Evolutionary conservation across 495 filamentous ascomycete genomes (phyloP).

Genomic region (Cercophora samala): DNA sequence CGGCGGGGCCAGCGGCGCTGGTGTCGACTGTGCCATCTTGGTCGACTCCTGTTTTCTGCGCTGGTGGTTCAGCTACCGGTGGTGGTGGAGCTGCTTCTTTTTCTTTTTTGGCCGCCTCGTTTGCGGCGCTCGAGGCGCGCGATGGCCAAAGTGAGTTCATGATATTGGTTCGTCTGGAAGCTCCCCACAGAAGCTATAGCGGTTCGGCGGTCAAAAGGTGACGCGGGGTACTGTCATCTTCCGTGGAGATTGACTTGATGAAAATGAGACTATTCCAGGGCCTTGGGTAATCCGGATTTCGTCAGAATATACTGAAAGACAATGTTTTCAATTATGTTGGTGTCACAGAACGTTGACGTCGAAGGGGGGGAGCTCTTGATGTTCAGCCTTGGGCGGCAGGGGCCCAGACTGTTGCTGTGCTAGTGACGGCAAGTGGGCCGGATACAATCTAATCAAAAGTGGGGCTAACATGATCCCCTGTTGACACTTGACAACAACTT

Average conservation of each 20-base stretch:
- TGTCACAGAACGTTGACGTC: not conserved
- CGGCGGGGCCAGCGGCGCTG: constrained; percentile 1
- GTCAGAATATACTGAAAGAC: not conserved
- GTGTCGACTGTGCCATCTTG: not conserved
- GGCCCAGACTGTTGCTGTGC: not conserved
- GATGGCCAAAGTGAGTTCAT: constrained; percentile 47
- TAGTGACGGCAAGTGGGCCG: not conserved
- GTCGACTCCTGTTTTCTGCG: constrained; percentile 3
- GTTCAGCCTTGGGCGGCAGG: not conserved
- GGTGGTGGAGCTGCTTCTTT: constrained; percentile 18
- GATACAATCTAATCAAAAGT: not conserved
- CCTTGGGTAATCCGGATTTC: not conserved
- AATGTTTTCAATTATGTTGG: not conserved
- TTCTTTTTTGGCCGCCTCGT: constrained; percentile 15
- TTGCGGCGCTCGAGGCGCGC: constrained; percentile 27
- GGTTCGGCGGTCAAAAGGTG: not conserved
- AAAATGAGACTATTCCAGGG: not conserved
- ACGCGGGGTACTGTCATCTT: not conserved
- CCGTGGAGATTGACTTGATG: not conserved
- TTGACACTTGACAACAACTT: not conserved
- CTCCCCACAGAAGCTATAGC: constrained; percentile 1
- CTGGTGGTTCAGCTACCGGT: constrained; percentile 4
- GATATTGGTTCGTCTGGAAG: constrained; percentile 19
- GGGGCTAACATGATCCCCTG: not conserved
- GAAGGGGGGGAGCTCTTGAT: not conserved